Evolutionary conservation across 805 yeast genomes (phyloP).

Genomic region (Blastobotrys americana): DNA sequence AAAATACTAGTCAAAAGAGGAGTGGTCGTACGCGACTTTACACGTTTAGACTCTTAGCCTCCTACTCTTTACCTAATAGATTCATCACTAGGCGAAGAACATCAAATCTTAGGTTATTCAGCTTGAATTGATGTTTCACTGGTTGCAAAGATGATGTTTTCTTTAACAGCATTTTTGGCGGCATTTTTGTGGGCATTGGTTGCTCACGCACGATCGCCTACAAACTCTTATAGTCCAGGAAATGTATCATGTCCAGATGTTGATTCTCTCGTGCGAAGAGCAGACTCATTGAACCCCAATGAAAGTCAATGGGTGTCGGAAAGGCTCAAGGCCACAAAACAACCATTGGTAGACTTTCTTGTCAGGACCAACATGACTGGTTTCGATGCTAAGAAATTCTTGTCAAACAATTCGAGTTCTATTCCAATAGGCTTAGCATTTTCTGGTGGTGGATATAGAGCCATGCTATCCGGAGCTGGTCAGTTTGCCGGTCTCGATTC

Average conservation of each 20-base stretch:
- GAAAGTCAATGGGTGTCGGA: slow-evolving; percentile 28
- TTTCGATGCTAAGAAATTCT: slow-evolving; percentile 37
- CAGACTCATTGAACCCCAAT: slow-evolving; percentile 23
- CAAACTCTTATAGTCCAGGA: slow-evolving; percentile 42
- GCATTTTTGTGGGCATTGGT: too few relatives aligned
- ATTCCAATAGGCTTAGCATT: slow-evolving; percentile 41
- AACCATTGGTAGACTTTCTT: slow-evolving; percentile 40
- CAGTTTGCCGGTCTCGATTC: slow-evolving; percentile 71
- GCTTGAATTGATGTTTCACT: too few relatives aligned
- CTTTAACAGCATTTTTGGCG: too few relatives aligned
- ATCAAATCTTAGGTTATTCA: too few relatives aligned
- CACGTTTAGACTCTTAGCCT: too few relatives aligned
- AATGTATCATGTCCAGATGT: slow-evolving; percentile 38
- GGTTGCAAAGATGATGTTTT: too few relatives aligned
- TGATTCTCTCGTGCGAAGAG: slow-evolving; percentile 26
- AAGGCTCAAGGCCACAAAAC: slow-evolving; percentile 31
- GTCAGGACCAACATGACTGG: slow-evolving; percentile 40
- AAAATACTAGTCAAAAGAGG: too few relatives aligned
- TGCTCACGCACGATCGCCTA: slow-evolving; percentile 32
- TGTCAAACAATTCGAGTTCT: slow-evolving; percentile 24
- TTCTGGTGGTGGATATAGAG: slow-evolving; percentile 88
- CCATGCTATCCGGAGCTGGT: slow-evolving; percentile 84
- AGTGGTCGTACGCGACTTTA: too few relatives aligned
- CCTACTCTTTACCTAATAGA: too few relatives aligned
- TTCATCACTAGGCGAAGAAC: too few relatives aligned